A percentile compares a stretch with the other conserved stretches of the same genome.
These are phyloP conservation scores for Fusarium verrucosum DNA, from an alignment of 2,329 filamentous ascomycete species.

Conservation along the genomic window DNA sequence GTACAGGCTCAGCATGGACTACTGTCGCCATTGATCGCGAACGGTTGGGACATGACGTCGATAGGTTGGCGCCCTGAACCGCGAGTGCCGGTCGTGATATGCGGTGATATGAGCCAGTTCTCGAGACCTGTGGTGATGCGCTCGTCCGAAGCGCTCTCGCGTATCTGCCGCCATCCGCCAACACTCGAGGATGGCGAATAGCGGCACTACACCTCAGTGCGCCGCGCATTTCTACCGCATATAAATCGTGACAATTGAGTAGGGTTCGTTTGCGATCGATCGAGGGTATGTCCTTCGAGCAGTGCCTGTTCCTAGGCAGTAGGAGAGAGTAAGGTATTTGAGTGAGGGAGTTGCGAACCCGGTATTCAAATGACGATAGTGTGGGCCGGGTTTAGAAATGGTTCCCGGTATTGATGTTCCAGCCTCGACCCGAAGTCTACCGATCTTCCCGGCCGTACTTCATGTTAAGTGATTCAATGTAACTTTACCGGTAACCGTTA, in stretches of 20 bases:
- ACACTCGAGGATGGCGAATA: conserved; percentile 25
- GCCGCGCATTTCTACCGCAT: conserved; percentile 32
- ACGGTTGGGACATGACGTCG: conserved; percentile 14
- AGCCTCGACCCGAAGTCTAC: conserved; percentile 28
- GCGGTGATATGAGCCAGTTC: conserved; percentile 9
- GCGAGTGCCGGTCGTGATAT: background rate
- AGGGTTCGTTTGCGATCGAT: conserved; percentile 1
- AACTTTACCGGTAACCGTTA: conserved; percentile 28
- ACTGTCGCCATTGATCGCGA: conserved; percentile 46
- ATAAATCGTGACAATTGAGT: conserved; percentile 1
- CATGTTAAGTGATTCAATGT: conserved; percentile 37
- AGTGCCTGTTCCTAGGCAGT: background rate
- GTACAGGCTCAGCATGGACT: conserved; percentile 37
- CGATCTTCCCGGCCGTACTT: conserved; percentile 31
- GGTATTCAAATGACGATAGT: conserved; percentile 40
- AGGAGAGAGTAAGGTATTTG: conserved; percentile 19
- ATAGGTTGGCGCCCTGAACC: conserved; percentile 3
- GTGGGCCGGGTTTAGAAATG: conserved; percentile 44
- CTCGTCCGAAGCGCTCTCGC: conserved; percentile 38
- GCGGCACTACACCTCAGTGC: conserved; percentile 31
- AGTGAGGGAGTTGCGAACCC: conserved; percentile 40
- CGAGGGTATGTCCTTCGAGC: conserved; percentile 12
- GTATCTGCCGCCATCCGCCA: conserved; percentile 29
- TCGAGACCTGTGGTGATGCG: conserved; percentile 22
- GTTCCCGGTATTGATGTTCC: conserved; percentile 30